phyloP scores from a whole-genome alignment of 2,329 filamentous ascomycete genomes.

The Aspergillus versicolor region DNA sequence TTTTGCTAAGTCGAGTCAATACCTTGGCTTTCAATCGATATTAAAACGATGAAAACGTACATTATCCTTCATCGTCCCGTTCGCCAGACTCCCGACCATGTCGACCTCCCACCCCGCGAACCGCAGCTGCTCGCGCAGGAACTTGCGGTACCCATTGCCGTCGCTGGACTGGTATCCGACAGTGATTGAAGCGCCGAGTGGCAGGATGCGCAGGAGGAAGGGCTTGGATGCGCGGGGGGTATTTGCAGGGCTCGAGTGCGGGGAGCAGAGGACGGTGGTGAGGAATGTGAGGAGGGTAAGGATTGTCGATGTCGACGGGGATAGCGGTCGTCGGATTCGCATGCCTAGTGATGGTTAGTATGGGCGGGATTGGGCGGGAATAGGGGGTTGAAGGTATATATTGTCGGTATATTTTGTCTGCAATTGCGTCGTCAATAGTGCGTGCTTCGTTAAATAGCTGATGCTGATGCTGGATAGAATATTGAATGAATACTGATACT shows the following conservation, averaged over 20 bases:
- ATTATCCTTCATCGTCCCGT: slow-evolving; percentile 28
- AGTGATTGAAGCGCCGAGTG: slow-evolving; percentile 42
- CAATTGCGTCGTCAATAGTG: no score
- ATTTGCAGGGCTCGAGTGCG: not conserved
- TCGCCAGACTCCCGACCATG: slow-evolving; percentile 26
- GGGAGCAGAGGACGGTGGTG: not conserved
- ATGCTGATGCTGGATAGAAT: no score
- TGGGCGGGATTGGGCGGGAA: no score
- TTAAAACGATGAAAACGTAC: slow-evolving; percentile 11
- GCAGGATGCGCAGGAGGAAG: slow-evolving; percentile 12
- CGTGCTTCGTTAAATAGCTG: no score
- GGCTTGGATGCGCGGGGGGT: slow-evolving; percentile 1
- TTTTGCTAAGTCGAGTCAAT: slow-evolving; percentile 16
- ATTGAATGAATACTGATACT: no score
- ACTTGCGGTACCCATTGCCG: slow-evolving; percentile 43
- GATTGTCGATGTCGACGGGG: no score
- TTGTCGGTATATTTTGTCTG: no score
- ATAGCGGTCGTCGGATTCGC: no score
- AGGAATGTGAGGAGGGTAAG: no score
- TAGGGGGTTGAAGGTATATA: no score
- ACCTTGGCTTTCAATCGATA: no score
- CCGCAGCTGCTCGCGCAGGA: slow-evolving; percentile 36
- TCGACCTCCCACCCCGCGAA: slow-evolving; percentile 27
- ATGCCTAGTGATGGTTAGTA: no score
- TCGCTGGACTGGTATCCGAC: slow-evolving; percentile 30